phyloP scores from a whole-genome alignment of 2,329 filamentous ascomycete species.

The Microdochium nivale region DNA sequence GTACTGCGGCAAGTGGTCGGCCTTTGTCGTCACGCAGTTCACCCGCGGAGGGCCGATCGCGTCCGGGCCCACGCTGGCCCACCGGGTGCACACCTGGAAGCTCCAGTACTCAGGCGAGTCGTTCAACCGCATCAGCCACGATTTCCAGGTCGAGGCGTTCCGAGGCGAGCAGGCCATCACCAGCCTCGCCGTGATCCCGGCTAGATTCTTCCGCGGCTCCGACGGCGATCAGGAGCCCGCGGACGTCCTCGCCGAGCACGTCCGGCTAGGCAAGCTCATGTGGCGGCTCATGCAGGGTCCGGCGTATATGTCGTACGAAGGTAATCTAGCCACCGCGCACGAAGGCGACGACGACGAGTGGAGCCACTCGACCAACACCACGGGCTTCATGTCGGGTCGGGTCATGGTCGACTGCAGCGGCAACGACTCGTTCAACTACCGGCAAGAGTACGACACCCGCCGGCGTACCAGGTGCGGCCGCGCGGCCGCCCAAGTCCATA shows the following conservation, averaged over 20 bases:
- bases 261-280: slow-evolving; percentile 32
- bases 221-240: slow-evolving; percentile 15
- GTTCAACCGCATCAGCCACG: slow-evolving; percentile 27
- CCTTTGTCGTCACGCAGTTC: slow-evolving; percentile 30
- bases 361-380: slow-evolving; percentile 13
- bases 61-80: slow-evolving; percentile 4
- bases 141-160: slow-evolving; percentile 27
- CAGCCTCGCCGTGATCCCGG: slow-evolving; percentile 32
- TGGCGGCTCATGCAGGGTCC: slow-evolving; percentile 38
- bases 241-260: slow-evolving; percentile 25
- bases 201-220: slow-evolving; percentile 29
- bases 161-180: slow-evolving; percentile 33
- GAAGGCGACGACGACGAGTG: slow-evolving; percentile 8
- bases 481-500: neutral
- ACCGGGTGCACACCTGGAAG: slow-evolving; percentile 31
- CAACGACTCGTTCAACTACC: neutral
- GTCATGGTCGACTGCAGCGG: slow-evolving; percentile 35
- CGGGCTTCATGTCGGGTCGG: slow-evolving; percentile 25
- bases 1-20: slow-evolving; percentile 28
- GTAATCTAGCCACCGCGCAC: slow-evolving; percentile 26
- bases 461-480: neutral
- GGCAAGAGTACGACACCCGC: neutral
- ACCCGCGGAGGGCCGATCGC: neutral
- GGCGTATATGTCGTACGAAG: slow-evolving; percentile 37
- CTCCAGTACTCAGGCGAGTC: slow-evolving; percentile 24